Evolutionary conservation across 257 asterid species (phyloP), one percentile per base, ranked within the genome.

Genomic region (Nicotiana tomentosiformis): DNA sequence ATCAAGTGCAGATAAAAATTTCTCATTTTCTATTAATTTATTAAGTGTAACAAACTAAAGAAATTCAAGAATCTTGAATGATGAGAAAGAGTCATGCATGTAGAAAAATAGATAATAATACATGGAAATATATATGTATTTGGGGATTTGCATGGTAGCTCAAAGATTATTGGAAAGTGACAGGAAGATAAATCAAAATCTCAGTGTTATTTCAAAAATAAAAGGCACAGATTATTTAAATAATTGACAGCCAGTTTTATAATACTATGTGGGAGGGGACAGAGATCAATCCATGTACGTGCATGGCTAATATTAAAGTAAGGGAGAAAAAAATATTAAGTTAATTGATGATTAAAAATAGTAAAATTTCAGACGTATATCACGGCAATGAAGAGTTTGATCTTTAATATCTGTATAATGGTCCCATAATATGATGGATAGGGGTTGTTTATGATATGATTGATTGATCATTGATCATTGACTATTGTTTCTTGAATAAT

Each of bases 391-490:
- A 78, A 77, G 26, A 86, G 76, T 72, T 76, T 66, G 77, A 69
- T 87, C 77, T 81, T 66, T 74, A 82, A 74, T 85, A 88, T 87
- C 87, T 88, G 82, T 84, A 86, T 88, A 65, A 56, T n/a, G 20
- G 57, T 66, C 70, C 70, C 35, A n/a, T 37, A 80, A 68, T 61
- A 23, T 55, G 67, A n/a, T 26, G 10, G n/a, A 68, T 64, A 56
- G 55, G 70, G 5, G 30, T 58, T 26, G 39, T 5, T 30, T 10
- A 15, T 79, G 88, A 78, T 80, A 80, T 80, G 89, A 86, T 89
- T 88, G 91, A 86, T 88, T 90, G 84, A 90, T 92, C 80, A 86
- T 88, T 90, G 84, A 90, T 92, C 81, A 91, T 89, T 89, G 93
- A 91, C 92, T 89, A 86, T 77, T 90, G 92, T 88, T 84, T 83